A percentile compares a stretch with the other conserved stretches of the same genome.
Conservation (phyloP, 1,139 yeast species). For the Protomyces inouyei region DNA sequence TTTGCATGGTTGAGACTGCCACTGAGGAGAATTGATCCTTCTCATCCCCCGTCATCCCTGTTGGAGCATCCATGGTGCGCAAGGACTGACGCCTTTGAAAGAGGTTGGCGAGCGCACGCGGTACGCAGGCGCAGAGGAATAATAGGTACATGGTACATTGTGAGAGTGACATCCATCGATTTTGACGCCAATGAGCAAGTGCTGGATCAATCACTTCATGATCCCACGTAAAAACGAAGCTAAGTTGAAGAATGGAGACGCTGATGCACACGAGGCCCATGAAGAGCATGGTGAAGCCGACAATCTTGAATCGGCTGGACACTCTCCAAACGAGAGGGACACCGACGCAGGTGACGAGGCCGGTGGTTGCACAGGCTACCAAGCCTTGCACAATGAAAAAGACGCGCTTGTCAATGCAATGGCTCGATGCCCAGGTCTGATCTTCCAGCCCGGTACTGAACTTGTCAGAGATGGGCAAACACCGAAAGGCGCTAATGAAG, state of each 20-base stretch:
- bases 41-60: neutral
- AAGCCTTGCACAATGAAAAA: neutral
- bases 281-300: neutral
- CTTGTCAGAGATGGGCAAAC: neutral
- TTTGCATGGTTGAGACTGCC: neutral
- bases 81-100: neutral
- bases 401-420: neutral
- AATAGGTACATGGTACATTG: neutral
- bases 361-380: neutral
- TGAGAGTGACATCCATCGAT: neutral
- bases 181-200: neutral
- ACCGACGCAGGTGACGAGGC: neutral
- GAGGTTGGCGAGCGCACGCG: neutral
- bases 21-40: neutral
- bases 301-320: neutral
- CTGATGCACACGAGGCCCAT: neutral
- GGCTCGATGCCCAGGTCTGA: neutral
- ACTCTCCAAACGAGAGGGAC: neutral
- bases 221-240: neutral
- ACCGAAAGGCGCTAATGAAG: neutral
- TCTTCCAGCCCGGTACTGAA: neutral
- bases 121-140: neutral
- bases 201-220: neutral
- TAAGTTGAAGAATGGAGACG: neutral
- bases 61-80: too few species aligned